Percentiles rank a stretch among this genome's conserved stretches.
These are phyloP conservation scores for Gracilaria vermiculophylla DNA, from an alignment of 23 red algal species.

Conservation along the genomic window DNA sequence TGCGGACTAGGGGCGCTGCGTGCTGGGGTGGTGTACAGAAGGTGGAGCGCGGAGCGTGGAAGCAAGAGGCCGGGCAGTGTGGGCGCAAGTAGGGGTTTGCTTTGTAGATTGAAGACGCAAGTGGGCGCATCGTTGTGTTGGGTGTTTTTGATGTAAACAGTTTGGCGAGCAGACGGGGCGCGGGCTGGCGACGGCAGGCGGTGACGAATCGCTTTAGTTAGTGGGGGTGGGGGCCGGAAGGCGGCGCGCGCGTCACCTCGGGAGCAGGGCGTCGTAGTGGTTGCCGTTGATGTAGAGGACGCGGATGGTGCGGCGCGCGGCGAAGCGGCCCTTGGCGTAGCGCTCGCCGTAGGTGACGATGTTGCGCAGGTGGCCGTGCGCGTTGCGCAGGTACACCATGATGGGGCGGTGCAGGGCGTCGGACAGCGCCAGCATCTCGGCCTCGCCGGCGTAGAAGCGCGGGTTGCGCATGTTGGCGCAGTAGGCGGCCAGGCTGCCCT, in stretches of 20 bases:
- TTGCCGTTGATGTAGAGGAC: conserved; percentile 87
- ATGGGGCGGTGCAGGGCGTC: conserved; percentile 85
- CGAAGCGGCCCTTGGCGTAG: conserved; percentile 32
- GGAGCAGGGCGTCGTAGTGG: conserved; percentile 88
- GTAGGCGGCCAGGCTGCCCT: conserved; percentile 82
- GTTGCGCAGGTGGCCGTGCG: conserved; percentile 56
- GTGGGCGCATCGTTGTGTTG: too few species aligned
- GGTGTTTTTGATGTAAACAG: too few species aligned
- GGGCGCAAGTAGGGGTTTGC: too few species aligned
- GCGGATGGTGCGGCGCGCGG: conserved; percentile 37
- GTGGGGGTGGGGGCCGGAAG: background rate
- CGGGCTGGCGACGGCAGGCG: too few species aligned
- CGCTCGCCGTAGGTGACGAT: conserved; percentile 88
- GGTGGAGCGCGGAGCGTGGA: background rate
- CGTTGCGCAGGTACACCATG: conserved; percentile 70
- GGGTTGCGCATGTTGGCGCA: conserved; percentile 76
- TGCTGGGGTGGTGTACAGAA: background rate
- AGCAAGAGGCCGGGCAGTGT: background rate
- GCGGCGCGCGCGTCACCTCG: conserved; percentile 4
- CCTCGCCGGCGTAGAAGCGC: conserved; percentile 90
- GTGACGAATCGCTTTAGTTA: background rate
- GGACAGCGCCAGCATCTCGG: conserved; percentile 86
- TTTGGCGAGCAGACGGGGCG: too few species aligned
- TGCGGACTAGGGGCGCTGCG: conserved; percentile 9
- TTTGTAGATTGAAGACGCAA: too few species aligned